Evolutionary conservation across 345 rosid genomes (phyloP).

Genomic region (Brassica nigra): DNA sequence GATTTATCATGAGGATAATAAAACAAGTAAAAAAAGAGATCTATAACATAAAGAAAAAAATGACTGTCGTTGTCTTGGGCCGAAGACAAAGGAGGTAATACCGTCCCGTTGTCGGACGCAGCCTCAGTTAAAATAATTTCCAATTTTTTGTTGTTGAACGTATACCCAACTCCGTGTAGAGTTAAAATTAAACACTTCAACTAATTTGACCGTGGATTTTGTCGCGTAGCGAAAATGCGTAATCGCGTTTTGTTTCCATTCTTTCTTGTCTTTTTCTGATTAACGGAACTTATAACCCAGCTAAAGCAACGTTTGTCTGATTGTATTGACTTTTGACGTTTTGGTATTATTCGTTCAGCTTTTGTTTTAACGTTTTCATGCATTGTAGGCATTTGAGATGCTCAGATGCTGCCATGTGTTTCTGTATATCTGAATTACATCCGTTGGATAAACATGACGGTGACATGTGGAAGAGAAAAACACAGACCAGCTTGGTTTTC

Average conservation of each 20-base stretch:
- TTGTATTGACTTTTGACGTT: constrained; percentile 36
- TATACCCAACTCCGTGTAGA: neutral
- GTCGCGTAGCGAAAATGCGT: constrained; percentile 51
- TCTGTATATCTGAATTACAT: neutral
- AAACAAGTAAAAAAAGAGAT: neutral
- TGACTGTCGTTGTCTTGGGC: neutral
- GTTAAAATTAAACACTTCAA: neutral
- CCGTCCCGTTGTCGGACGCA: constrained; percentile 28
- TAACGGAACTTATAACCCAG: constrained; percentile 9
- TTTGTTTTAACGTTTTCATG: constrained; percentile 31
- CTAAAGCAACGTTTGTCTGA: constrained; percentile 34
- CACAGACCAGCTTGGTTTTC: constrained; percentile 25
- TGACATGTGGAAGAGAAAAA: constrained; percentile 23
- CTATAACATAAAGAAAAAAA: neutral
- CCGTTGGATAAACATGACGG: constrained; percentile 17
- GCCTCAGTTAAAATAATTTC: neutral
- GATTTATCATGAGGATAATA: no score
- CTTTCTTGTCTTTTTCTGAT: constrained; percentile 6
- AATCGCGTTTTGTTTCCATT: constrained; percentile 33
- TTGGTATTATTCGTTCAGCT: constrained; percentile 25
- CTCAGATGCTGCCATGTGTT: constrained; percentile 23
- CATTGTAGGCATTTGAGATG: constrained; percentile 28
- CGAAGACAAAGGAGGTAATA: constrained; percentile 17
- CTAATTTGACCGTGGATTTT: constrained; percentile 11
- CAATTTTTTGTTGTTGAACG: constrained; percentile 14